These are phyloP conservation scores for Penicillium sp. DNA, from an alignment of 2,329 filamentous ascomycete species.

Conservation along the genomic window DNA sequence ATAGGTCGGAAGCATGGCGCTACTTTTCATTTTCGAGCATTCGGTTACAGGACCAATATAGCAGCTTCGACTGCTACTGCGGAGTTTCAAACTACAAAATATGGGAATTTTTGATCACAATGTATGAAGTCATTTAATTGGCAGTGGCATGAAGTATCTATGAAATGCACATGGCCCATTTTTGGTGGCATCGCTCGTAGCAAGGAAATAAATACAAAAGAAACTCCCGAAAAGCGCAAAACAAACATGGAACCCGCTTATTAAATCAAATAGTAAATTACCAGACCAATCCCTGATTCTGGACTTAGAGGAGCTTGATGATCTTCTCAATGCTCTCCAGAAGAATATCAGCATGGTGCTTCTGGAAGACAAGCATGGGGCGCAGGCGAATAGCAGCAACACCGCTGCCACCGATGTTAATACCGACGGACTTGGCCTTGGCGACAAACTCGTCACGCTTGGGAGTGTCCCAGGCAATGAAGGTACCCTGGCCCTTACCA, in stretches of 20 bases:
- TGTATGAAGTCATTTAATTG: constrained; percentile 10
- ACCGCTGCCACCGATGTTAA: constrained; percentile 86
- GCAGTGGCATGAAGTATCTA: constrained; percentile 14
- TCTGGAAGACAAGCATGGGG: constrained; percentile 90
- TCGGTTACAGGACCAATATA: constrained; percentile 10
- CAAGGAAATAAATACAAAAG: not conserved
- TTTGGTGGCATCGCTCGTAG: constrained; percentile 17
- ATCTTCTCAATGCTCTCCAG: constrained; percentile 69
- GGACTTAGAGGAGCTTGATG: constrained; percentile 45
- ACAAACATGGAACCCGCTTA: constrained; percentile 16
- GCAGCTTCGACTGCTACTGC: constrained; percentile 6
- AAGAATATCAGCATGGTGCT: constrained; percentile 63
- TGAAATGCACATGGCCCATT: constrained; percentile 18
- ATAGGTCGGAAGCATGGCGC: constrained; percentile 20
- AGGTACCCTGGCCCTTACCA: constrained; percentile 83
- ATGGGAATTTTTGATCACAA: not conserved
- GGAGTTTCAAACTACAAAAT: constrained; percentile 1
- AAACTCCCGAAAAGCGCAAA: constrained; percentile 2
- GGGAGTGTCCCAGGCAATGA: constrained; percentile 86
- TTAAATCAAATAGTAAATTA: constrained; percentile 17
- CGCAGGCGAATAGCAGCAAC: constrained; percentile 69
- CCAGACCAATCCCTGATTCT: constrained; percentile 4
- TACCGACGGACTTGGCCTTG: constrained; percentile 71
- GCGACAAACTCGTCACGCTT: constrained; percentile 72
- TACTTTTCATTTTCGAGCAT: constrained; percentile 16